Evolutionary conservation across 2,329 filamentous ascomycete genomes (phyloP).

Genomic region (Pseudopyrenochaeta lycopersici): DNA sequence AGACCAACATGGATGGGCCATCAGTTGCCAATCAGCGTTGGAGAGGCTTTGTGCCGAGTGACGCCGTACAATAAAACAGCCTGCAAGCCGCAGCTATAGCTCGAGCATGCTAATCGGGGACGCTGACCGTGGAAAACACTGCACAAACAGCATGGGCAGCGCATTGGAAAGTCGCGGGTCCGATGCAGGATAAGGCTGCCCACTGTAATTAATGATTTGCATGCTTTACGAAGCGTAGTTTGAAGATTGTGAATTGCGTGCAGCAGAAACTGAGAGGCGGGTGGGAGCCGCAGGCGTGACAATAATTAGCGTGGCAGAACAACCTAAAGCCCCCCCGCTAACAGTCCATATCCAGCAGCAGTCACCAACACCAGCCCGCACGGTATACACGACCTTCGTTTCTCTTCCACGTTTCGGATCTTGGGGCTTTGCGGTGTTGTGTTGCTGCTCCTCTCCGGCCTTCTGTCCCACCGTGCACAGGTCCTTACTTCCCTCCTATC

Average conservation of each 20-base stretch:
- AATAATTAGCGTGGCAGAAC: background rate
- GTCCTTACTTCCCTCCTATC: constrained; percentile 2
- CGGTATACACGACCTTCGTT: background rate
- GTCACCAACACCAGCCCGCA: background rate
- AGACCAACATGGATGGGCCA: constrained; percentile 4
- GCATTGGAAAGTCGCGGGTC: background rate
- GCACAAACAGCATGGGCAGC: background rate
- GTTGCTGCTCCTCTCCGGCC: background rate
- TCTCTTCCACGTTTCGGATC: background rate
- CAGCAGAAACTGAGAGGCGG: too few species aligned
- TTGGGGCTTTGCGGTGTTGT: background rate
- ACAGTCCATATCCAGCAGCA: background rate
- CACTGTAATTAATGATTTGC: background rate
- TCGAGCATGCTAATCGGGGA: constrained; percentile 4
- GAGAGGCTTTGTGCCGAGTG: constrained; percentile 12
- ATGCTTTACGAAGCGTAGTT: too few species aligned
- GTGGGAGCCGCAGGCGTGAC: too few species aligned
- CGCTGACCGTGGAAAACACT: background rate
- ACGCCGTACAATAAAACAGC: constrained; percentile 12
- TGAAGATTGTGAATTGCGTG: too few species aligned
- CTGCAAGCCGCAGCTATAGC: constrained; percentile 12
- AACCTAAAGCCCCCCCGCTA: background rate
- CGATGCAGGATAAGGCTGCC: background rate
- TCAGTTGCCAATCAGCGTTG: constrained; percentile 8
- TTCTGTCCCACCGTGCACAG: background rate